These are phyloP conservation scores for Yarrowia bubula DNA, from an alignment of 805 yeast species.

Conservation along the genomic window DNA sequence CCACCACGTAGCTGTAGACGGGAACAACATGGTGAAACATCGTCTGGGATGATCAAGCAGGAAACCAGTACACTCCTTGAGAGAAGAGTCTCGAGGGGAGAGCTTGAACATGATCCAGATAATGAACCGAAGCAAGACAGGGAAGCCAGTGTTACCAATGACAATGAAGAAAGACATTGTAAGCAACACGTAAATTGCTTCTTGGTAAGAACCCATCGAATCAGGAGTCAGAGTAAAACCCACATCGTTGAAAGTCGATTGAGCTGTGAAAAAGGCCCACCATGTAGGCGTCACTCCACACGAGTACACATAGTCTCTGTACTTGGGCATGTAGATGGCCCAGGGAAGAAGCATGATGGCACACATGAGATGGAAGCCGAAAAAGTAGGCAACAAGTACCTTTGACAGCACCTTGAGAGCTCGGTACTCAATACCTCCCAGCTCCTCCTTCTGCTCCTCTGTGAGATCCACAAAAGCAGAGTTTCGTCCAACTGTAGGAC, in stretches of 20 bases:
- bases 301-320: slow-evolving; percentile 41
- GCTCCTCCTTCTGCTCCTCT: slow-evolving; percentile 82
- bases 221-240: slow-evolving; percentile 81
- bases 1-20: slow-evolving; percentile 96
- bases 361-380: slow-evolving; percentile 70
- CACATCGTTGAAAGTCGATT: slow-evolving; percentile 78
- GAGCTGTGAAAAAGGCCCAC: slow-evolving; percentile 90
- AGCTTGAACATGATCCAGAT: slow-evolving; percentile 76
- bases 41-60: slow-evolving; percentile 94
- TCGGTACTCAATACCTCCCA: slow-evolving; percentile 96
- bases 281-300: slow-evolving; percentile 74
- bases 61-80: slow-evolving; percentile 74
- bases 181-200: slow-evolving; percentile 63
- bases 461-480: slow-evolving; percentile 83
- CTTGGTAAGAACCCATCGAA: slow-evolving; percentile 68
- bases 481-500: slow-evolving; percentile 88
- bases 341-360: slow-evolving; percentile 52
- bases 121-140: slow-evolving; percentile 72
- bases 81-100: slow-evolving; percentile 52
- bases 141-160: slow-evolving; percentile 94
- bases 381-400: slow-evolving; percentile 62
- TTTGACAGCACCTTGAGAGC: slow-evolving; percentile 74
- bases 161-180: slow-evolving; percentile 68
- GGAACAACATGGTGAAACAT: slow-evolving; percentile 89
- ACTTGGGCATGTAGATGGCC: slow-evolving; percentile 38